These are phyloP conservation scores for Podaxis mareebaensis DNA, from an alignment of 768 basidiomycete species.

Conservation along the genomic window DNA sequence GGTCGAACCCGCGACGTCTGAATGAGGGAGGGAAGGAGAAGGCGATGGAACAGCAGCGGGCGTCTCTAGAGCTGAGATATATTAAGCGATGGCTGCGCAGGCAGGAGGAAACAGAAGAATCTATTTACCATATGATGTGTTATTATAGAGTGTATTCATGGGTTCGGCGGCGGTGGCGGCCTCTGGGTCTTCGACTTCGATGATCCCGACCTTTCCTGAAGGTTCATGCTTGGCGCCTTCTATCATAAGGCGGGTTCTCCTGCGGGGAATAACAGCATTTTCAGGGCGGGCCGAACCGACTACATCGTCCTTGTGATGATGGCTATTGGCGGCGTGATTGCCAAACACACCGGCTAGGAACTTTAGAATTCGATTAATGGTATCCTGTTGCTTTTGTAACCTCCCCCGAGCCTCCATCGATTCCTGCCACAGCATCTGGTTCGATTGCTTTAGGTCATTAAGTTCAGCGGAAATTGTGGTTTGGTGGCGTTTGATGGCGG, in stretches of 20 bases:
- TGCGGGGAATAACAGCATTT: slow-evolving; percentile 49
- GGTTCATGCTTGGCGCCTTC: slow-evolving; percentile 49
- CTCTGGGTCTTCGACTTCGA: slow-evolving; percentile 26
- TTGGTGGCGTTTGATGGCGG: slow-evolving; percentile 90
- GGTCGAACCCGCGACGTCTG: slow-evolving; percentile 27
- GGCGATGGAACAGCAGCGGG: slow-evolving; percentile 40
- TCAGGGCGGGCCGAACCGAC: slow-evolving; percentile 25
- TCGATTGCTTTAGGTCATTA: slow-evolving; percentile 83
- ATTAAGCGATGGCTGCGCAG: slow-evolving; percentile 15
- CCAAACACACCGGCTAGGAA: slow-evolving; percentile 95
- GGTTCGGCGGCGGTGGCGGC: not conserved
- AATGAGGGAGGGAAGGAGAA: slow-evolving; percentile 31
- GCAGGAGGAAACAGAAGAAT: slow-evolving; percentile 13
- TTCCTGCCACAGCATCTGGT: slow-evolving; percentile 93
- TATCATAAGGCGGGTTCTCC: slow-evolving; percentile 66
- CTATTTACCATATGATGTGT: slow-evolving; percentile 17
- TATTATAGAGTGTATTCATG: not conserved
- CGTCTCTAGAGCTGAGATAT: slow-evolving; percentile 45
- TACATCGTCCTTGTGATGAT: slow-evolving; percentile 31
- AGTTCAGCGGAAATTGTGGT: slow-evolving; percentile 88
- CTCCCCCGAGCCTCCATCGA: slow-evolving; percentile 73
- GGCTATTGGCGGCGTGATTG: slow-evolving; percentile 32
- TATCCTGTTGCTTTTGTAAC: slow-evolving; percentile 93
- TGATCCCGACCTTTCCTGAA: slow-evolving; percentile 29
- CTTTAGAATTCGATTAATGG: slow-evolving; percentile 91